Conservation (phyloP, 192 early-diverging fungal species). For the Podila minutissima region DNA sequence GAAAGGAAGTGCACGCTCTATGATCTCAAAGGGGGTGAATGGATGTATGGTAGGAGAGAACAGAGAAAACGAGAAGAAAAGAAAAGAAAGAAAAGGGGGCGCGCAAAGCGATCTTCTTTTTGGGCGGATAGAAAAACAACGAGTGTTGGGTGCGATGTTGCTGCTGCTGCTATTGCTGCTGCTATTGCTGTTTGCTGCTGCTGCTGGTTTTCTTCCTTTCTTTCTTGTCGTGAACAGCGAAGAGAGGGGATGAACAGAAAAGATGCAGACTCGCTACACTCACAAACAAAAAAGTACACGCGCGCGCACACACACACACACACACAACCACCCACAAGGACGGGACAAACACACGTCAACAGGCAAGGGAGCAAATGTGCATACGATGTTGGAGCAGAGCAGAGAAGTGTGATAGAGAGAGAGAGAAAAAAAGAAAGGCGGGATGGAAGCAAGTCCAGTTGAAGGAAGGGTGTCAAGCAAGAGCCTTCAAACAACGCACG, state of each 20-base stretch:
- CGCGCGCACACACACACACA: background rate
- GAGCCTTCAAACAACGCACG: too few relatives aligned
- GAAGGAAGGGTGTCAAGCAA: too few relatives aligned
- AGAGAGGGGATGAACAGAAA: background rate
- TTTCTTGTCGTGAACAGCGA: background rate
- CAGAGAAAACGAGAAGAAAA: background rate
- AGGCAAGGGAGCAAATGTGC: background rate
- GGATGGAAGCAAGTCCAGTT: too few relatives aligned
- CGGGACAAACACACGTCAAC: background rate
- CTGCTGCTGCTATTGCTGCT: too few relatives aligned
- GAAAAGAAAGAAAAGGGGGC: background rate
- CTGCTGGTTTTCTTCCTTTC: background rate
- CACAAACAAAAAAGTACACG: background rate
- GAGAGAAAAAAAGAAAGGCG: too few relatives aligned
- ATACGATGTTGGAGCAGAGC: background rate
- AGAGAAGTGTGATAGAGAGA: background rate
- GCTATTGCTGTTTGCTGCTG: background rate
- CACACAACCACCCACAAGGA: conserved; percentile 8
- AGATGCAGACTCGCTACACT: background rate
- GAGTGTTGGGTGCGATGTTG: background rate
- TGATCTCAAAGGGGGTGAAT: background rate
- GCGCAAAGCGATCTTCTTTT: background rate
- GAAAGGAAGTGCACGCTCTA: background rate
- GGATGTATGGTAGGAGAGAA: background rate
- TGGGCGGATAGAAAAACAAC: background rate